Conservation (phyloP, 257 asterid species). For the Nicotiana tabacum region DNA sequence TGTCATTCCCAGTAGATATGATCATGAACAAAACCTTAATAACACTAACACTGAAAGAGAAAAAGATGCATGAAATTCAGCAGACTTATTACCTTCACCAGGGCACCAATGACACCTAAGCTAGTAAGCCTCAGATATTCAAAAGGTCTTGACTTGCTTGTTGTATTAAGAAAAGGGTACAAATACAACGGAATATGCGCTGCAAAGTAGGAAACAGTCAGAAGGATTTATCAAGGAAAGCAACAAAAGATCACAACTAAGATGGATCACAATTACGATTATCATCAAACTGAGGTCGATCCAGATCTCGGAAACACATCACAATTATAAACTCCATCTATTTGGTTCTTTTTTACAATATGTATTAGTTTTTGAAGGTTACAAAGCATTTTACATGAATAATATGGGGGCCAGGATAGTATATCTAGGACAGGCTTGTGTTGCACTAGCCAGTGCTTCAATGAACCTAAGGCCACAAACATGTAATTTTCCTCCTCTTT, state of each 20-base stretch:
- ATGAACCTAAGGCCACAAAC: background rate
- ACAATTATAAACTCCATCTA: background rate
- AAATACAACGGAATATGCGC: slow-evolving; percentile 32
- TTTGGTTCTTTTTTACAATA: background rate
- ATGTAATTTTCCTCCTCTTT: background rate
- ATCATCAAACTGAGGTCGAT: background rate
- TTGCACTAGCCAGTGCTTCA: background rate
- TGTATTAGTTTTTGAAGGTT: background rate
- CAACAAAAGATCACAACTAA: background rate
- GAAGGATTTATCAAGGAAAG: background rate
- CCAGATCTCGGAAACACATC: background rate
- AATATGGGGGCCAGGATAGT: background rate
- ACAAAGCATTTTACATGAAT: background rate
- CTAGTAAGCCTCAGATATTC: slow-evolving; percentile 32
- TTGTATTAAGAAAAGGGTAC: slow-evolving; percentile 22
- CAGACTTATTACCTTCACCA: slow-evolving; percentile 31
- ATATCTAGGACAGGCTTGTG: background rate
- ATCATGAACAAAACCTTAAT: background rate
- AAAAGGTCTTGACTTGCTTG: slow-evolving; percentile 24
- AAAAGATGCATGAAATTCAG: background rate
- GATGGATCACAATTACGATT: background rate
- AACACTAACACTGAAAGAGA: background rate
- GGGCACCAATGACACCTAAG: slow-evolving; percentile 39
- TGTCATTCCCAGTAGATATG: background rate
- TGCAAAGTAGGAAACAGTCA: slow-evolving; percentile 18